Evolutionary conservation across 1,284 basidiomycete genomes (phyloP), one percentile per base, ranked within the genome.

Genomic region (Sporisorium scitamineum): DNA sequence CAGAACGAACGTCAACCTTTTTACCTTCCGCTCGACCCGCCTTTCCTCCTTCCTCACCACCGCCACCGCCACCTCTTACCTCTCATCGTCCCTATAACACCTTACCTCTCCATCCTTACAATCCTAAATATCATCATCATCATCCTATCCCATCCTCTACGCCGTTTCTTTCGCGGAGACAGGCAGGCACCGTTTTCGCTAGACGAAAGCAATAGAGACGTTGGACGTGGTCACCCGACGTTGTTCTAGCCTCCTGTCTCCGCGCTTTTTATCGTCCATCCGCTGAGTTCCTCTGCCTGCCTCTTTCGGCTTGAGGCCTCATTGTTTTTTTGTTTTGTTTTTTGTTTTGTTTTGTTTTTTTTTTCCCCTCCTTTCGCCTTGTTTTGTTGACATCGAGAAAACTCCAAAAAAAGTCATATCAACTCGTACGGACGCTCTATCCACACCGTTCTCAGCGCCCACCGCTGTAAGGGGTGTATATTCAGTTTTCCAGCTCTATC

Each of bases 211-310:
- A 54, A 48, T 50, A 53, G 45, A 57, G 50, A 61, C 68, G 68
- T 54, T 57, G 68, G 68, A 70, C 57, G 68, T 70, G 68, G 68
- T 70, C 68, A 70, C 62, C 68, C 68, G 55, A 55, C 62, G 57
- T 56, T 62, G 16, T 44, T 62, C 32, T 54, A 48, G 42, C 42
- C 53, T 51, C 24, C 45, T 31, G 47, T 50, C 42, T 58, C 56
- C 47, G 47, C 27, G 9, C 56, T 50, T 47, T 29, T 24, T 31
- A 54, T n/a, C 44, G 32, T 24, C 34, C 34, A 22, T 42, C 50
- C 31, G 14, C 58, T 13, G 29, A 16, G 26, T 13, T 54, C 29
- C n/a, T 7, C 18, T 6, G 14, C 44, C 48, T 31, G 10, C 18
- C 47, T 29, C 47, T 16, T 48, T 18, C 7, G 26, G 47, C 27